Evolutionary conservation across 768 basidiomycete species (phyloP).

Genomic region (Pulveroboletus ravenelii): DNA sequence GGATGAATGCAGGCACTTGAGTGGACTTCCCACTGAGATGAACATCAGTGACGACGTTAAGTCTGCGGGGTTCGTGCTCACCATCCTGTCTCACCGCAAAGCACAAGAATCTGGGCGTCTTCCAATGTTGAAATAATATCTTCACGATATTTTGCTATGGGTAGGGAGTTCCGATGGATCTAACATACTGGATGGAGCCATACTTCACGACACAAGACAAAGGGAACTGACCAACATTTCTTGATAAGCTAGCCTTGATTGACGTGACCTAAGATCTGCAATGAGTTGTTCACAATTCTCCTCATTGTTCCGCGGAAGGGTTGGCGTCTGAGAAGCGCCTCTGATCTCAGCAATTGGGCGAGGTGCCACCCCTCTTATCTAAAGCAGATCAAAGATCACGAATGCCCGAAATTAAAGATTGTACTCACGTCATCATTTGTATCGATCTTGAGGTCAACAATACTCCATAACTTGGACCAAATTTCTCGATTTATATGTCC

Average conservation of each 20-base stretch:
- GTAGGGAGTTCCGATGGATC: conserved; percentile 72
- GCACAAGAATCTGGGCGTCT: conserved; percentile 75
- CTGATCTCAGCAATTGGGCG: conserved; percentile 22
- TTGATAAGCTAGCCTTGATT: conserved; percentile 64
- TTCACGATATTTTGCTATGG: conserved; percentile 80
- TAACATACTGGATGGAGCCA: conserved; percentile 26
- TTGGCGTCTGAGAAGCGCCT: conserved; percentile 6
- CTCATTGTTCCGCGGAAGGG: conserved; percentile 7
- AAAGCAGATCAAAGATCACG: conserved; percentile 1
- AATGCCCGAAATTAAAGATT: neutral
- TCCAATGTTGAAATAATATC: conserved; percentile 69
- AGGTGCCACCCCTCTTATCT: conserved; percentile 14
- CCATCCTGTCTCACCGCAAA: conserved; percentile 83
- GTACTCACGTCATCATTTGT: conserved; percentile 37
- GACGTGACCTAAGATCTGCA: conserved; percentile 56
- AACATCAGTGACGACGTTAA: conserved; percentile 1
- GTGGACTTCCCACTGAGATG: conserved; percentile 86
- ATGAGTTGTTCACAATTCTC: conserved; percentile 48
- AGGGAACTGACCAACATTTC: conserved; percentile 73
- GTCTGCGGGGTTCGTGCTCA: conserved; percentile 40
- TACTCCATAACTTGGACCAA: conserved; percentile 64
- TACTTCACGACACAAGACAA: neutral
- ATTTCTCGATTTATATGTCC: conserved; percentile 60
- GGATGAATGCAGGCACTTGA: conserved; percentile 88
- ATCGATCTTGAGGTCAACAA: conserved; percentile 61